These are phyloP conservation scores for Nakazawaea siamensis DNA, from an alignment of 805 yeast genomes.

Conservation along the genomic window DNA sequence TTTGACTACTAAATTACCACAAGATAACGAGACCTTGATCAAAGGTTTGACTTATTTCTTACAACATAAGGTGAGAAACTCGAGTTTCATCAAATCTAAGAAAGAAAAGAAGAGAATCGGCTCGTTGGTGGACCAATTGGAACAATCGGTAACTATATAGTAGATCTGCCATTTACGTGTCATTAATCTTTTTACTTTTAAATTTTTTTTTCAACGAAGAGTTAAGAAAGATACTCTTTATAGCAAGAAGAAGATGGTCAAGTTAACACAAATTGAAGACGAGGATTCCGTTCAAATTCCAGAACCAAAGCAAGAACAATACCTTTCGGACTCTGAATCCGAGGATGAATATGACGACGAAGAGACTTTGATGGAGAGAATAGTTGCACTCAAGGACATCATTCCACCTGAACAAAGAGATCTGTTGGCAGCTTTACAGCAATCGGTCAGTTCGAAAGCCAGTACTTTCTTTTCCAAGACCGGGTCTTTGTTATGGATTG, in stretches of 20 bases:
- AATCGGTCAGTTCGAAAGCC: slow-evolving; percentile 31
- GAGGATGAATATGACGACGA: slow-evolving; percentile 75
- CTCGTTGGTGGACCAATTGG: too few relatives aligned
- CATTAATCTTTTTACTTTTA: not conserved
- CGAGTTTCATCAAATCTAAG: slow-evolving; percentile 43
- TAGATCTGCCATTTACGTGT: too few relatives aligned
- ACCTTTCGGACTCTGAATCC: slow-evolving; percentile 26
- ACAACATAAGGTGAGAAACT: slow-evolving; percentile 33
- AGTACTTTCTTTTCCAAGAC: slow-evolving; percentile 44
- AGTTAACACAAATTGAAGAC: slow-evolving; percentile 66
- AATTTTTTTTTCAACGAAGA: slow-evolving; percentile 1
- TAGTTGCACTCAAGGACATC: slow-evolving; percentile 86
- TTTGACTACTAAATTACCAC: slow-evolving; percentile 29
- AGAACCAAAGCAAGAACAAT: slow-evolving; percentile 27
- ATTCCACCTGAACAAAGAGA: slow-evolving; percentile 81
- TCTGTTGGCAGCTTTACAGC: slow-evolving; percentile 21
- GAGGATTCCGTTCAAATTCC: slow-evolving; percentile 18
- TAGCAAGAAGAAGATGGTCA: slow-evolving; percentile 46
- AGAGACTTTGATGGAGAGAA: slow-evolving; percentile 82
- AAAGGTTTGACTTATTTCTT: slow-evolving; percentile 63
- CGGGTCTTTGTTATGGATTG: slow-evolving; percentile 77
- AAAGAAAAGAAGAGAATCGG: slow-evolving; percentile 47
- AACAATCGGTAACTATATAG: too few relatives aligned
- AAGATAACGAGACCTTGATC: slow-evolving; percentile 47
- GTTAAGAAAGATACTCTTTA: not conserved